Evolutionary conservation across 441 rosid species (phyloP), one percentile per base, ranked within the genome.

Genomic region (Oxalis stricta): DNA sequence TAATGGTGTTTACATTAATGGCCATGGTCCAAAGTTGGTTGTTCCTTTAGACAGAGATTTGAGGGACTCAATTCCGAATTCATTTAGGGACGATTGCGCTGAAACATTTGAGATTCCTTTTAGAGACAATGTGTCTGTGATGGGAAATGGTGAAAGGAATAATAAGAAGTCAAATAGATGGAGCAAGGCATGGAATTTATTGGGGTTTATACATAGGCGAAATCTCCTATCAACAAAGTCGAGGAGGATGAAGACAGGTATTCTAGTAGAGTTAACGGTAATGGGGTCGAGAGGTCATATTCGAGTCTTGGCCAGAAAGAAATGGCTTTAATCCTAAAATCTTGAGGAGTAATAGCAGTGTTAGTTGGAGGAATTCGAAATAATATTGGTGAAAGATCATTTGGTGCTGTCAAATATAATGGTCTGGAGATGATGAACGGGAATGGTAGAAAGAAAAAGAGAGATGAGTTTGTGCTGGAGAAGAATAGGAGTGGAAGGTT

Each of bases 281-380:
- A 84, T 58, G 86, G 94, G 17, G 80, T 87, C 3, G 92, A 74
- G 77, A 74, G 97, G 64, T 92, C 97, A 0, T 73, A 64, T 45
- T 92, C 99, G 1, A 84, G 56, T 82, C 99, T 1, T 92, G 99
- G 99, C 94, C 65, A 26, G 97, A 84, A 42, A 71, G 71, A 65
- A 79, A 64, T 41, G 81, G 69, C 35, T 74, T 73, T 21, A 73
- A 83, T 38, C 86, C 89, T 7, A 92, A 69, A 72, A 43, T 92
- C 47, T 40, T 70, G 61, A 75, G 99, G 69, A 92, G 99, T 69
- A 92, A 87, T 30, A 92, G 99, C 70, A 92, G 94, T 49, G 95
- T 87, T 28, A 92, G 97, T 57, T 84, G 92, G 86, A 68, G 95
- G 64, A 87, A 76, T 58, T 71, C 89, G 0, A 62, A n/a, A 68